Evolutionary conservation across 306 rosid species (phyloP), one percentile per base, ranked within the genome.

Genomic region (Dryas drummondii): DNA sequence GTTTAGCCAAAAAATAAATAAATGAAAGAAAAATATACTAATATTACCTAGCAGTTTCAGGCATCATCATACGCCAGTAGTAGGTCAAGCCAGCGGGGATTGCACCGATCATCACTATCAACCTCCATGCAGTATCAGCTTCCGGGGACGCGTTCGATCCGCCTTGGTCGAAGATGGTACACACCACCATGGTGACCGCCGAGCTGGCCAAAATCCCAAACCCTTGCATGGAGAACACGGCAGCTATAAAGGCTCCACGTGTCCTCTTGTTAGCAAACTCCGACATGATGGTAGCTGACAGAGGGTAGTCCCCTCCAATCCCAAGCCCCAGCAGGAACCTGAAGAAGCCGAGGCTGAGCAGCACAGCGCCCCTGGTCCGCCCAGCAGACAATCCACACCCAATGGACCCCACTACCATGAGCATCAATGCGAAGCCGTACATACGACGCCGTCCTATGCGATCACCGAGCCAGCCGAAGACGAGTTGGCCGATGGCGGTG

Each of bases 21-120:
- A 22, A 22, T 22, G 0, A 22, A 22, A 22, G 22, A 22, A 22
- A 22, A 22, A 22, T 22, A 22, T 22, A 22, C 22, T 22, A 22
- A 92, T 32, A 32, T 32, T 32, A 32, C 97, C 97, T 92, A 71
- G 97, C 97, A 72, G 96, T 92, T 83, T 90, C 97, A 0, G 97
- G 97, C 92, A 92, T 87, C 87, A 84, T 82, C 96, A 88, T 92
- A 0, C 96, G 87, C 97, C 97, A 92, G 49, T 92, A 92, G 27
- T 82, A 92, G 17, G 97, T 92, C 83, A 88, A 13, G 46, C 87
- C 97, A 1, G 96, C 97, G 12, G 97, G 97, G 37, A 92, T 15
- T 0, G 88, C 80, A 44, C 97, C 96, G 4, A 92, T 73, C 89
- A 91, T 88, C 10, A 91, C 81, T 15, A 91, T 91, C 76, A 89